Base-by-base conservation (phyloP, 768 basidiomycete species). In the Lentinula sp. region DNA sequence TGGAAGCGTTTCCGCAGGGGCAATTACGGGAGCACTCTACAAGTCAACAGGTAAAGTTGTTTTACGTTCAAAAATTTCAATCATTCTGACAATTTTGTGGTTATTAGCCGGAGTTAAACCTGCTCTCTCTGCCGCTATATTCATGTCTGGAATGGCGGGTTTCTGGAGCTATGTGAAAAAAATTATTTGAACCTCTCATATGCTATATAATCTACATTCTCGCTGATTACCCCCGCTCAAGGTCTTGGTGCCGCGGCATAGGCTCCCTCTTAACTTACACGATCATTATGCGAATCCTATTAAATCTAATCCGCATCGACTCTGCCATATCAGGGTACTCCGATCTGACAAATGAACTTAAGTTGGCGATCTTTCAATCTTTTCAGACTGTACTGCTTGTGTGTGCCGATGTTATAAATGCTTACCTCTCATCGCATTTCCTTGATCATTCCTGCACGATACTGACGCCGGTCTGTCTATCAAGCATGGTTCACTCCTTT, bases 161-260 rank as follows among this genome's bases (percentile, higher is more conserved):
- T 78, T 86, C 62, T 99, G 96, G 96, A 93, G 94, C 76, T 90
- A 87, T 79, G 85, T 94, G 77, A 98, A 99, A 83, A 87, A 84
- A 77, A 87, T 81, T 70, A 82, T 95, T 76, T 92, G 82, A 89
- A 81, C 68, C 68, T 72, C 72, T 70, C 71, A 68, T 70, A 66
- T 71, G 70, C 78, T 77, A 77, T 78, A 73, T 86, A 79, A 77
- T 76, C 63, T 60, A 61, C 74, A 73, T 81, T 76, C 77, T 81
- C 16, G 49, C 62, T 57, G 79, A 78, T 71, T 67, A 70, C 70
- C 70, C 70, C 71, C 72, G 74, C 76, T 73, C 73, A 56, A 23
- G 74, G 70, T 75, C 63, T 59, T 65, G 77, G 69, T 63, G 68
- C 74, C 73, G 76, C 76, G 73, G 72, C 76, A 75, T 74, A 60